These are phyloP conservation scores for Neurospora sp. DNA, from an alignment of 495 filamentous ascomycete species.

Conservation along the genomic window DNA sequence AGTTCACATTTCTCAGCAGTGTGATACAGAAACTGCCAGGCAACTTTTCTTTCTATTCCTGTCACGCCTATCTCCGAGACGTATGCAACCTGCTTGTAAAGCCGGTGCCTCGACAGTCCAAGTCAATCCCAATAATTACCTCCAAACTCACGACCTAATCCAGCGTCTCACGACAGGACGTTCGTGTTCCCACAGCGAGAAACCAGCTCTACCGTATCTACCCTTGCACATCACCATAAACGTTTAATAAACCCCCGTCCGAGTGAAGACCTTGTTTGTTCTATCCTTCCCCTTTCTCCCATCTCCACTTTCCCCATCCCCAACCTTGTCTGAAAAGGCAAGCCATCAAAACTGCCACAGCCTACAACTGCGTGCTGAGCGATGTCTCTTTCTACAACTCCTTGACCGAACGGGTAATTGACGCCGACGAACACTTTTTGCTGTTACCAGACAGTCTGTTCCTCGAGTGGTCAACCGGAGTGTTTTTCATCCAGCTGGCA, in stretches of 20 bases:
- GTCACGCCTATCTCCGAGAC: background rate
- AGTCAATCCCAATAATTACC: background rate
- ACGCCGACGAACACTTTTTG: background rate
- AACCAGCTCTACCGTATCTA: background rate
- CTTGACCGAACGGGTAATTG: background rate
- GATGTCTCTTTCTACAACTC: background rate
- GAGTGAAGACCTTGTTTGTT: background rate
- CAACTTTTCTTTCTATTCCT: background rate
- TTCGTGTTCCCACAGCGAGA: background rate
- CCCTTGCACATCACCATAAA: background rate
- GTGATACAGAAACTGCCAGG: background rate
- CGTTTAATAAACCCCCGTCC: background rate
- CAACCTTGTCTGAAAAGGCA: background rate
- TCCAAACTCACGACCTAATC: background rate
- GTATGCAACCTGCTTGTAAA: background rate
- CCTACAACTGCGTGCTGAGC: background rate
- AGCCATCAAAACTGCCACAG: background rate
- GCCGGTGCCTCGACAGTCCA: background rate
- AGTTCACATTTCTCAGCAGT: background rate
- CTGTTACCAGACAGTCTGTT: slow-evolving; percentile 6
- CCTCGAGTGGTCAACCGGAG: slow-evolving; percentile 2
- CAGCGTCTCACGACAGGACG: background rate
- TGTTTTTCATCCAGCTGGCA: background rate
- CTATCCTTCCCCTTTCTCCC: background rate
- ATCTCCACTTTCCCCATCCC: background rate